These are phyloP conservation scores for Xylariaceae sp. DNA, from an alignment of 2,329 filamentous ascomycete species.

Conservation along the genomic window DNA sequence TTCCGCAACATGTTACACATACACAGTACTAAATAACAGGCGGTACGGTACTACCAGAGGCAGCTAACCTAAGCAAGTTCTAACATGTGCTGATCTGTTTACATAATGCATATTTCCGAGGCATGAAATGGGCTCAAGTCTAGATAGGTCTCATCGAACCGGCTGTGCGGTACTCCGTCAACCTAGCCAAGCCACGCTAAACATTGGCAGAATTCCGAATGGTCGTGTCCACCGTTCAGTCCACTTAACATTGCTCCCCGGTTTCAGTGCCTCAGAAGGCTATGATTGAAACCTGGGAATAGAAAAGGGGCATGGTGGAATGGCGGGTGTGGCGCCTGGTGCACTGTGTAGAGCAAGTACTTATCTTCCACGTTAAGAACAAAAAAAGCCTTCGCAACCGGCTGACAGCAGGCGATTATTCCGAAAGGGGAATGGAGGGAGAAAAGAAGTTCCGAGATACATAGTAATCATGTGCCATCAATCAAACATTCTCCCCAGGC, in stretches of 20 bases:
- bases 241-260: constrained; percentile 4
- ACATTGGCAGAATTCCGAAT: constrained; percentile 16
- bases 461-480: too few relatives aligned
- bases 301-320: constrained; percentile 9
- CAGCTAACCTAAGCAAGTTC: too few relatives aligned
- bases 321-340: constrained; percentile 14
- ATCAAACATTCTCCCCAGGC: too few relatives aligned
- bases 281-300: too few relatives aligned
- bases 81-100: too few relatives aligned
- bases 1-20: too few relatives aligned
- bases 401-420: neutral
- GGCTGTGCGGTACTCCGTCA: constrained; percentile 15
- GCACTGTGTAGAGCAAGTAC: neutral
- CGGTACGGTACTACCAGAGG: too few relatives aligned
- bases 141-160: constrained; percentile 9
- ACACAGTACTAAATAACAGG: too few relatives aligned
- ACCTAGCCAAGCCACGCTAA: constrained; percentile 14
- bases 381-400: neutral
- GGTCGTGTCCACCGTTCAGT: constrained; percentile 5
- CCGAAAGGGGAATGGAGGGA: too few relatives aligned
- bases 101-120: too few relatives aligned
- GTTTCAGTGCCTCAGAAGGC: constrained; percentile 4
- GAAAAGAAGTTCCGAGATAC: too few relatives aligned
- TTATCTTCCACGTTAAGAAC: neutral
- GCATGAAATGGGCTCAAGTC: too few relatives aligned